phyloP scores from a whole-genome alignment of 2,329 filamentous ascomycete genomes.

The Aulographum hederae region DNA sequence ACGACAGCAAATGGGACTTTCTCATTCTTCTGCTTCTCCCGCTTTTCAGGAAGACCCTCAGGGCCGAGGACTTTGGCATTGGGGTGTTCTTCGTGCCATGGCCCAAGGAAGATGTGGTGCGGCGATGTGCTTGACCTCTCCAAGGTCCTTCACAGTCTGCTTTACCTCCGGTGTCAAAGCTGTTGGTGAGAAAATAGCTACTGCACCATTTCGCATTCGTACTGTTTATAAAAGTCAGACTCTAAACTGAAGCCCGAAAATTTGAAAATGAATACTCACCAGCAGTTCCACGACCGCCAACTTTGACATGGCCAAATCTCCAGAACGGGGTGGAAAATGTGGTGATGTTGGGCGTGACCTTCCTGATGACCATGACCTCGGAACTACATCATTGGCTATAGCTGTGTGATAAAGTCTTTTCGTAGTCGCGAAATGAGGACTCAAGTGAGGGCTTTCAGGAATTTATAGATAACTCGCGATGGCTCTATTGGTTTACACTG shows the following conservation, averaged over 20 bases:
- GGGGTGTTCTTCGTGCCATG: slow-evolving; percentile 69
- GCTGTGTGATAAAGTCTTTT: too few relatives aligned
- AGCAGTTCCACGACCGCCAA: slow-evolving; percentile 76
- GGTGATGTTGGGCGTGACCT: slow-evolving; percentile 60
- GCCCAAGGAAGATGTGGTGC: slow-evolving; percentile 87
- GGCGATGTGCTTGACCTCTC: slow-evolving; percentile 64
- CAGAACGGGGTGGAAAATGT: slow-evolving; percentile 72
- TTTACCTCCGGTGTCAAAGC: slow-evolving; percentile 63
- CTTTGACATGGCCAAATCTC: slow-evolving; percentile 59
- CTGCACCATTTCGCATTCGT: slow-evolving; percentile 54
- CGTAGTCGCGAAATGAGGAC: too few relatives aligned
- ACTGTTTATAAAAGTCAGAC: too few relatives aligned
- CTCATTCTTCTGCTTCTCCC: slow-evolving; percentile 40
- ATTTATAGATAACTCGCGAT: too few relatives aligned
- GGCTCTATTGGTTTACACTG: too few relatives aligned
- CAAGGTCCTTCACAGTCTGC: slow-evolving; percentile 37
- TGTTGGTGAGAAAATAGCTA: slow-evolving; percentile 85
- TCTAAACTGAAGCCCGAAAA: too few relatives aligned
- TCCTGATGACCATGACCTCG: slow-evolving; percentile 77
- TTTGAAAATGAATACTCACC: too few relatives aligned
- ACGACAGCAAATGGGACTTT: slow-evolving; percentile 49
- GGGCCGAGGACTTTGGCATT: slow-evolving; percentile 64
- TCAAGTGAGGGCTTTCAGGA: too few relatives aligned
- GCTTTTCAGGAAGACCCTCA: slow-evolving; percentile 69
- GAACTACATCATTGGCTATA: too few relatives aligned